A percentile compares a stretch with the other conserved stretches of the same genome.
Evolutionary conservation across 192 early-diverging fungal genomes (phyloP).

Genomic region (Coemansia sp.): DNA sequence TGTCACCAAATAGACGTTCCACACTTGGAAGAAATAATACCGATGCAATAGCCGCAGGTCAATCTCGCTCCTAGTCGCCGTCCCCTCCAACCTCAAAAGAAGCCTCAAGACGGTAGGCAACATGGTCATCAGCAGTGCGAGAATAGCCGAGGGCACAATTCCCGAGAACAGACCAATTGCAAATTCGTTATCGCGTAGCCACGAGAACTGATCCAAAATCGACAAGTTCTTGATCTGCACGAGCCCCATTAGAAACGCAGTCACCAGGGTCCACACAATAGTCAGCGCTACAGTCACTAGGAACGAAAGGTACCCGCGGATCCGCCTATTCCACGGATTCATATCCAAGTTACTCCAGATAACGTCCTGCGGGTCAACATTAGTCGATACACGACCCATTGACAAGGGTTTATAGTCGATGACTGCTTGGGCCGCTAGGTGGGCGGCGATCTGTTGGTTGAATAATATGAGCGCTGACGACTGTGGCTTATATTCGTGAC

Average conservation of each 20-base stretch:
- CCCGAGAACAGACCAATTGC: constrained; percentile 67
- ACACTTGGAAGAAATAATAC: constrained; percentile 82
- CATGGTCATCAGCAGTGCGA: constrained; percentile 69
- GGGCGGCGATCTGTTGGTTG: constrained; percentile 73
- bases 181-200: constrained; percentile 20
- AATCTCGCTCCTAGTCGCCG: constrained; percentile 60
- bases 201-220: constrained; percentile 47
- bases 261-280: constrained; percentile 73
- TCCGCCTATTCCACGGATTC: constrained; percentile 55
- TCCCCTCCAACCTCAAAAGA: constrained; percentile 65
- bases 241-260: constrained; percentile 58
- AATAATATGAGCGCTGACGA: constrained; percentile 90
- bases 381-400: constrained; percentile 65
- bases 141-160: constrained; percentile 72
- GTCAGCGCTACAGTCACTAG: constrained; percentile 59
- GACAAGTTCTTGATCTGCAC: constrained; percentile 51
- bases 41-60: constrained; percentile 68
- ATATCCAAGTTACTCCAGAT: constrained; percentile 85
- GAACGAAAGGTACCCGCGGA: constrained; percentile 59
- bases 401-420: constrained; percentile 64
- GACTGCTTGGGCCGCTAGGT: constrained; percentile 74
- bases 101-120: constrained; percentile 71
- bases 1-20: constrained; percentile 79
- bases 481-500: constrained; percentile 29
- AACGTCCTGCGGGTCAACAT: constrained; percentile 74